Evolutionary conservation across 1,139 yeast genomes (phyloP), one percentile per base, ranked within the genome.

Genomic region (Taiozyma onychis): DNA sequence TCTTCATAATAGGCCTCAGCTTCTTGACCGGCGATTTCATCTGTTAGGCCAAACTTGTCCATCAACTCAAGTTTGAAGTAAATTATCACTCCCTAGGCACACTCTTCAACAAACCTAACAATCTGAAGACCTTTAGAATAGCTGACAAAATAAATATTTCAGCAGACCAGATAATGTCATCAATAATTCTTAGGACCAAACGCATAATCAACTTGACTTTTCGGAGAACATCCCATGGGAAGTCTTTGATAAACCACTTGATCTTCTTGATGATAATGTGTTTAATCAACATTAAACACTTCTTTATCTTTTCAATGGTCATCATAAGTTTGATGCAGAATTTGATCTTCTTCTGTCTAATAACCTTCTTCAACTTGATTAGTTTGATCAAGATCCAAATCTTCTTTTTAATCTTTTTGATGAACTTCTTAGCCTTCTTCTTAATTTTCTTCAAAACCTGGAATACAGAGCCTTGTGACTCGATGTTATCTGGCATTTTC

Each of bases 281-380:
- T 22, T 51, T 54, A 9, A 59, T 55, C 42, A 57, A 49, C 30
- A 46, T 45, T 39, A 52, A 7, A 9, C 51, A 46, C 43, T 52
- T 47, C 42, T 57, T 57, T 41, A 54, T 59, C 42, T 58, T 58
- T 41, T 59, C 61, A 42, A 59, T 57, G 8, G 53, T 41, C 5
- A 46, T 37, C 59, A 59, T 57, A 10, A 58, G 52, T 43, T 57
- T 49, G 11, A 59, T 50, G 43, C 59, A 55, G 3, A 49, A 26
- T 21, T 53, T 47, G 11, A 56, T 47, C 41, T 52, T 53, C 10
- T 46, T 49, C 16, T 51, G 34, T 43, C 48, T 53, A n/a, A 60
- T 26, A 14, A 49, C 28, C 32, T 54, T 56, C 35, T 56, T 57
- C 48, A 57, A 48, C 43, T 57, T 57, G 34, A 57, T 52, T 14